These are phyloP conservation scores for Zoysia matrella DNA, from an alignment of 202 grass and related monocot species.

Conservation along the genomic window DNA sequence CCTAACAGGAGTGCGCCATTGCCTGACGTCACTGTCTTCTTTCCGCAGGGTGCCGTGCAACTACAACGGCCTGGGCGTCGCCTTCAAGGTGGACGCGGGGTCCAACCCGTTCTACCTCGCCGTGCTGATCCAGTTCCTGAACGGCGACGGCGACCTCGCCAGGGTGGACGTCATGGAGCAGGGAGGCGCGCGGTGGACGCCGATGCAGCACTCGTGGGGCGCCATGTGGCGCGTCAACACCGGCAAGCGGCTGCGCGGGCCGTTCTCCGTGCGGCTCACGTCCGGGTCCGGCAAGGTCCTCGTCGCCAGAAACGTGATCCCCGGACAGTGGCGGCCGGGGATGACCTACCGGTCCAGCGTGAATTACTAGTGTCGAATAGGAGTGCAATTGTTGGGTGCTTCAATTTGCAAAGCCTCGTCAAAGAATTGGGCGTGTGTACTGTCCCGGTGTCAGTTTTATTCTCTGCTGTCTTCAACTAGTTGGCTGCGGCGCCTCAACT, in stretches of 20 bases:
- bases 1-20: background rate
- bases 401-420: slow-evolving; percentile 21
- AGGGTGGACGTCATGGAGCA: slow-evolving; percentile 53
- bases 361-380: no score
- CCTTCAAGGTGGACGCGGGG: slow-evolving; percentile 68
- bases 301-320: slow-evolving; percentile 59
- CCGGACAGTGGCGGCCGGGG: slow-evolving; percentile 54
- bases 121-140: slow-evolving; percentile 57
- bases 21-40: background rate
- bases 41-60: slow-evolving; percentile 62
- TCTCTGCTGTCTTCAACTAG: no score
- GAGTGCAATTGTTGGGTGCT: no score
- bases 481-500: no score
- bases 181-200: slow-evolving; percentile 45
- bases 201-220: slow-evolving; percentile 83
- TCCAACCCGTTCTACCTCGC: slow-evolving; percentile 81
- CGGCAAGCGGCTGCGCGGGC: slow-evolving; percentile 48
- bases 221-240: slow-evolving; percentile 57
- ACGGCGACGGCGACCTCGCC: slow-evolving; percentile 70
- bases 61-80: slow-evolving; percentile 50
- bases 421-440: no score
- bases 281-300: slow-evolving; percentile 55
- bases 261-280: slow-evolving; percentile 73
- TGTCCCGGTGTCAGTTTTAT: no score
- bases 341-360: slow-evolving; percentile 46